Evolutionary conservation across 1,139 yeast genomes (phyloP), one percentile per base, ranked within the genome.

Genomic region (Hansenula lynferdii): DNA sequence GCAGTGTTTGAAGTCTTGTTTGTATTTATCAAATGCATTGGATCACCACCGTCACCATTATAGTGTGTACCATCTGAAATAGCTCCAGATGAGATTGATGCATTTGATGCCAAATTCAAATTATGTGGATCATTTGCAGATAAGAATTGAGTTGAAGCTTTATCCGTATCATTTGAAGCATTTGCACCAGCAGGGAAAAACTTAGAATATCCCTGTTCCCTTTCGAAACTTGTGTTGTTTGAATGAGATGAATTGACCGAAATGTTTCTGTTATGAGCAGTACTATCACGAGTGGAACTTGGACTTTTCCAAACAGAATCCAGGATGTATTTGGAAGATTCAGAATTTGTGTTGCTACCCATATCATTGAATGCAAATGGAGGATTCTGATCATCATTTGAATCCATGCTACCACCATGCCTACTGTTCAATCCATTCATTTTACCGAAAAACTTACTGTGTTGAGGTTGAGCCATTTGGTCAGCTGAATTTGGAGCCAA

Each of bases 1-100:
- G 48, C 40, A 1, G 34, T 29, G 29, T 47, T 42, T 8, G 45
- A 35, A 3, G 54, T 45, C 34, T 42, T 49, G 33, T 50, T 45
- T 1, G 56, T 50, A 20, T 30, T 35, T 1, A 41, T 44, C 22
- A 45, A 18, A 20, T 41, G 47, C 17, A 46, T 51, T 5, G 45
- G 41, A 3, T 37, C 39, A 7, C 50, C 47, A 4, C 42, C n/a
- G 6, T 41, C 50, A 17, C 32, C 17, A 18, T 12, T 24, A 5
- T 12, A 24, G 8, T 24, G 6, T 12, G 21, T 25, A 18, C 20
- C 28, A 19, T 47, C 47, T 12, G 45, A 40, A 2, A 41, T 35
- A 5, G 43, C 42, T 15, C 37, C 42, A 4, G 47, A 40, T 5
- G 42, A 39, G 11, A 40, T 12, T 9, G 44, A 43, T 22, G 34